Base-by-base conservation (phyloP, 2,329 filamentous ascomycete species). In the Metarhizium brunneum region DNA sequence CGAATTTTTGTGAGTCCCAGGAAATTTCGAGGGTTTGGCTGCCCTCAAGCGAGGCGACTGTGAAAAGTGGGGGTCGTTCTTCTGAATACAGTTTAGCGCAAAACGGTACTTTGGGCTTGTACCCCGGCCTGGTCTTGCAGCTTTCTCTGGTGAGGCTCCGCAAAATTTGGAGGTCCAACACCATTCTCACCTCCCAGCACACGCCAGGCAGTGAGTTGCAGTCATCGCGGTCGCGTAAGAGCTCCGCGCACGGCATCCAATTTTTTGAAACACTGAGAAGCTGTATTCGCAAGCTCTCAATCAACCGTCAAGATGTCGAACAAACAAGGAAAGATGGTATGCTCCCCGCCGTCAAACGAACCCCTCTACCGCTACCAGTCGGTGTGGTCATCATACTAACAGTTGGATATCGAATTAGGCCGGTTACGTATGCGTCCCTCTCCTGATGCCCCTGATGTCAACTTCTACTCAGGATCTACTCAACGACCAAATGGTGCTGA, bases 261-360 rank as follows among this genome's bases (percentile, higher is more conserved):
- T 75, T 75, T 76, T 78, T 80, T 75, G 68, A 65, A 69, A 60
- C 58, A 52, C 50, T 54, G 65, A 68, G 65, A 63, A 60, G 62
- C 65, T 71, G 62, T 66, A 49, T 54, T 57, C 60, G 68, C 64
- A 66, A 64, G 60, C 58, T 63, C 63, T 66, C 65, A 57, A 49
- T 50, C 61, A 55, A 51, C 56, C 54, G 47, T 36, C 63, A 71
- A 68, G 35, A 72, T 72, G 71, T 69, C 70, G 58, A 73, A 96
- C 83, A 95, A 96, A 76, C 92, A 96, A 76, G 94, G 94, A 76
- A 97, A 99, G 83, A 97, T 99, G 94, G 94, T 97, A 80, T 82
- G 90, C 60, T 59, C 64, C 61, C 61, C 66, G 64, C 66, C 65
- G 63, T 65, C 70, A 64, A 70, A 66, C 25, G 25, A 25, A 70